Evolutionary conservation across 2,329 filamentous ascomycete species (phyloP), one percentile per base, ranked within the genome.

Genomic region (Chaetothyriales sp.): DNA sequence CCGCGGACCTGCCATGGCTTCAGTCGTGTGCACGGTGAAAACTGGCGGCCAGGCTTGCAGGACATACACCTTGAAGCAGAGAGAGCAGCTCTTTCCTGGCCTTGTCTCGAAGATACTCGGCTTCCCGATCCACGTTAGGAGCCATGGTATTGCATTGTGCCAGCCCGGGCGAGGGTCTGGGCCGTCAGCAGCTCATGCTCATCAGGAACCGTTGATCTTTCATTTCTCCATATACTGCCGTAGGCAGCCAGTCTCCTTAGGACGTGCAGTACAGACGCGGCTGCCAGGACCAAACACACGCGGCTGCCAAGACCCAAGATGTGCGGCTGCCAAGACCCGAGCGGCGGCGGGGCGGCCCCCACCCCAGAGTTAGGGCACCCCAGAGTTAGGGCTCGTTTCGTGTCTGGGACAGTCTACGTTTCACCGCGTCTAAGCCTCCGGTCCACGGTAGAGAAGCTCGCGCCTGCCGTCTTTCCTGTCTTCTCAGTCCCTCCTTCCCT

Each of bases 51-150:
- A 20, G 46, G 40, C 18, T 40, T 48, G 50, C 47, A 47, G 46
- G 46, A 86, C 89, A 80, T 85, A 98, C 92, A 69, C 86, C 84
- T 78, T 97, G 90, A 56, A 98, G 83, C 62, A 97, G 81, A 70
- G 85, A 83, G 61, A 98, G 77, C 60, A 98, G 76, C 67, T 95
- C 88, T 67, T 89, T 89, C 56, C 89, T 84, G 60, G 89, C 86
- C 70, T 71, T 72, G 50, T 73, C 70, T 58, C 64, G 68, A 55
- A 72, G 65, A 60, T 71, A 64, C 56, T 74, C 71, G 28, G 70
- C 68, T 64, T 74, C 69, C 58, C 67, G 66, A 56, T 65, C 67
- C 47, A 67, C 61, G 61, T 67, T 63, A 57, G 69, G 69, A 59
- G 69, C 67, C 70, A 73, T 73, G 19, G 44, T 28, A 46, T 20